A percentile compares a stretch with the other conserved stretches of the same genome.
These are phyloP conservation scores for Cardamine resedifolia DNA, from an alignment of 345 rosid species.

Conservation along the genomic window DNA sequence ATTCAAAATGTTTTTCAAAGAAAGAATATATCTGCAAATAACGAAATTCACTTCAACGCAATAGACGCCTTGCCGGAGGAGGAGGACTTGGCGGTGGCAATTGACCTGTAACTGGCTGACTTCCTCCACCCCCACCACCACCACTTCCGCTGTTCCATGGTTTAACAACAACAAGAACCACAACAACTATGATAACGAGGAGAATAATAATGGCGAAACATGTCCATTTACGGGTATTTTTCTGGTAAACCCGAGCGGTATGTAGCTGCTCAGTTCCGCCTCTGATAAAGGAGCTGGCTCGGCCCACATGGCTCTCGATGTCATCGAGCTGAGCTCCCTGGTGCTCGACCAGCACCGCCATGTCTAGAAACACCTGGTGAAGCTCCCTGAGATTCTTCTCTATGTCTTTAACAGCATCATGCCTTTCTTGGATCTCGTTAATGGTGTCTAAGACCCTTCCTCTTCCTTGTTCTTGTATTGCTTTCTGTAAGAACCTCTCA, in stretches of 20 bases:
- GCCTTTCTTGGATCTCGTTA: slow-evolving; percentile 84
- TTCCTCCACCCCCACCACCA: slow-evolving; percentile 19
- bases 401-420: slow-evolving; percentile 77
- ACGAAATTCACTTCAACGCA: slow-evolving; percentile 34
- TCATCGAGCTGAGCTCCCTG: slow-evolving; percentile 81
- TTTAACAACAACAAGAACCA: slow-evolving; percentile 53
- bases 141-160: slow-evolving; percentile 53
- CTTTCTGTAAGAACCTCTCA: slow-evolving; percentile 83
- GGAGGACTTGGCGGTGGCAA: slow-evolving; percentile 27
- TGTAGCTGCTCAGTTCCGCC: slow-evolving; percentile 59
- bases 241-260: slow-evolving; percentile 68
- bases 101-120: slow-evolving; percentile 7
- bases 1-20: neutral
- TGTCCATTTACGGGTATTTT: slow-evolving; percentile 76
- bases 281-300: slow-evolving; percentile 71
- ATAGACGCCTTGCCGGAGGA: slow-evolving; percentile 35
- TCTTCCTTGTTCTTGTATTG: slow-evolving; percentile 91
- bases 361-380: slow-evolving; percentile 88
- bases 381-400: slow-evolving; percentile 79
- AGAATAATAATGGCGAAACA: slow-evolving; percentile 62
- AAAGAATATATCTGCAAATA: slow-evolving; percentile 32
- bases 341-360: slow-evolving; percentile 75
- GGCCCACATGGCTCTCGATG: slow-evolving; percentile 72
- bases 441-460: slow-evolving; percentile 74
- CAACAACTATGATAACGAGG: slow-evolving; percentile 58